Evolutionary conservation across 2,329 filamentous ascomycete genomes (phyloP).

Genomic region (Fusarium haematococcum): DNA sequence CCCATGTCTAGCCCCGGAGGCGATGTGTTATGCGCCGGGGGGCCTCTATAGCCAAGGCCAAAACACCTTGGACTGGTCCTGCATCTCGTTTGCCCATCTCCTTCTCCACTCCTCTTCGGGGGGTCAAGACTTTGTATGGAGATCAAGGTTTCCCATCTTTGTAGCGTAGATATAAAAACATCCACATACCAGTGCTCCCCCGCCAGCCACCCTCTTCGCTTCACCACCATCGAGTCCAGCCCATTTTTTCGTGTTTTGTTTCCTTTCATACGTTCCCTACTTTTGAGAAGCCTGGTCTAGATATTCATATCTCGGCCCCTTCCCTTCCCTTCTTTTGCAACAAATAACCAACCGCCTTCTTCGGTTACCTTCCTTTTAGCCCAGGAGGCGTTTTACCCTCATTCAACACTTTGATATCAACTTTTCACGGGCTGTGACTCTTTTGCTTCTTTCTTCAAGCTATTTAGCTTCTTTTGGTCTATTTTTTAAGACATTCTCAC

Average conservation of each 20-base stretch:
- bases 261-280: conserved; percentile 24
- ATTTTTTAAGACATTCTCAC: conserved; percentile 6
- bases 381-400: conserved; percentile 37
- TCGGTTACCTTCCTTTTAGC: conserved; percentile 33
- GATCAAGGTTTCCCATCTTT: conserved; percentile 6
- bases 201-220: conserved; percentile 1
- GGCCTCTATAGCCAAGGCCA: not conserved
- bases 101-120: not conserved
- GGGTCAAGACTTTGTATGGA: not conserved
- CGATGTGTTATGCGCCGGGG: conserved; percentile 17
- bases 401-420: conserved; percentile 3
- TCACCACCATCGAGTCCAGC: conserved; percentile 16
- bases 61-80: conserved; percentile 1
- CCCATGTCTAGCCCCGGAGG: conserved; percentile 3
- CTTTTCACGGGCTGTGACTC: conserved; percentile 13
- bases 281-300: conserved; percentile 13
- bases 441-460: not conserved
- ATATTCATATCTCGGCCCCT: conserved; percentile 24
- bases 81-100: conserved; percentile 5
- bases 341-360: conserved; percentile 7
- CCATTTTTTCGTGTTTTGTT: conserved; percentile 9
- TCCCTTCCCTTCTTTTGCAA: conserved; percentile 23
- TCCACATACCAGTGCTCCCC: conserved; percentile 23
- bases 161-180: conserved; percentile 36
- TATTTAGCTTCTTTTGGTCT: not conserved